phyloP scores from a whole-genome alignment of 495 filamentous ascomycete genomes.

The Xylaria acuta region DNA sequence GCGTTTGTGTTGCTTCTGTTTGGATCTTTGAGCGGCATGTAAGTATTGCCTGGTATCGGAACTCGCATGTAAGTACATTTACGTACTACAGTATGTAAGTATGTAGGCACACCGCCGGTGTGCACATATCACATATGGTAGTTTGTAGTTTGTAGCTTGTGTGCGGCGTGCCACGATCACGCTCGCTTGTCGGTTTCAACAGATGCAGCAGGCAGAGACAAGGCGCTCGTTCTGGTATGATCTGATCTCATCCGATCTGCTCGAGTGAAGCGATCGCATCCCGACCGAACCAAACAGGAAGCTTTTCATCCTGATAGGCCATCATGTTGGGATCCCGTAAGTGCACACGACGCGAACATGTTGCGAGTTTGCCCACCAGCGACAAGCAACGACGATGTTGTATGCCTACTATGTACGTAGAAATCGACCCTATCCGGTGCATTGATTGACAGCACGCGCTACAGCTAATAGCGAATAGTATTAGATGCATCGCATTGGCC shows the following conservation, averaged over 20 bases:
- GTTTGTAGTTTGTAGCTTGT: background rate
- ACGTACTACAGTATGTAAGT: no score
- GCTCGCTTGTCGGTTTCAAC: background rate
- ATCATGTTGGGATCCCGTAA: background rate
- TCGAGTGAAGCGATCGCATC: background rate
- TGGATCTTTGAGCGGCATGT: no score
- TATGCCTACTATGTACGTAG: no score
- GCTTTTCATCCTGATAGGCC: background rate
- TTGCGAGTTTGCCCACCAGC: background rate
- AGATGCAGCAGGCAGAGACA: constrained; percentile 10
- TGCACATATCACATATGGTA: background rate
- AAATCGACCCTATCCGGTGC: background rate
- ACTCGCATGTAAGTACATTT: no score
- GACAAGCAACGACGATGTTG: background rate
- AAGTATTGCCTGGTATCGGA: no score
- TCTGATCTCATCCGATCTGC: constrained; percentile 19
- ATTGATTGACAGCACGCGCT: background rate
- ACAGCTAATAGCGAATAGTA: background rate
- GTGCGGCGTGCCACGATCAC: background rate
- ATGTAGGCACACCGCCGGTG: constrained; percentile 3
- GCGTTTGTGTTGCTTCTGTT: background rate
- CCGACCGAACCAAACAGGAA: background rate
- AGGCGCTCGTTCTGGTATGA: background rate
- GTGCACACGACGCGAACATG: background rate
- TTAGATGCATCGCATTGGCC: background rate